phyloP scores from a whole-genome alignment of 129 eudicot species.

The Flaveria linearis region DNA sequence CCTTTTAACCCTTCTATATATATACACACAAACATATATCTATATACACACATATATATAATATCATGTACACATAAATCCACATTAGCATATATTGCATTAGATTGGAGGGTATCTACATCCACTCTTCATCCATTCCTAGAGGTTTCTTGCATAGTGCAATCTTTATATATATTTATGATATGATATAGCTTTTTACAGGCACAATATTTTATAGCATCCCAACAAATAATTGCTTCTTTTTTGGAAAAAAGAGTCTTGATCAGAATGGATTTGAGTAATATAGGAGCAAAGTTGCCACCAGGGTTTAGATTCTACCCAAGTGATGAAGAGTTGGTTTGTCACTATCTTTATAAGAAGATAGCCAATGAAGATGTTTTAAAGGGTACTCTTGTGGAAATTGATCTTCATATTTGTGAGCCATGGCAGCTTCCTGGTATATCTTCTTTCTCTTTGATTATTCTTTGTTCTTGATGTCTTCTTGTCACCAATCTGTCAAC shows the following conservation, averaged over 20 bases:
- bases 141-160: slow-evolving; percentile 24
- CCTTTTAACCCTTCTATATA: slow-evolving; percentile 40
- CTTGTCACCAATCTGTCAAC: slow-evolving; percentile 9
- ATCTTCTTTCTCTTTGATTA: slow-evolving; percentile 7
- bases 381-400: slow-evolving; percentile 70
- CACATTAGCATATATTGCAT: slow-evolving; percentile 35
- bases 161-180: slow-evolving; percentile 23
- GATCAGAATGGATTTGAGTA: slow-evolving; percentile 67
- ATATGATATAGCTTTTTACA: slow-evolving; percentile 35
- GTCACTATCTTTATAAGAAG: slow-evolving; percentile 89
- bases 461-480: slow-evolving; percentile 16
- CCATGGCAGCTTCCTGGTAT: slow-evolving; percentile 99
- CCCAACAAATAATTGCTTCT: slow-evolving; percentile 33
- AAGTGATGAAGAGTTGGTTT: slow-evolving; percentile 87
- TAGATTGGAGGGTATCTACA: slow-evolving; percentile 32
- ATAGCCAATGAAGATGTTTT: slow-evolving; percentile 65
- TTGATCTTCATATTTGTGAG: slow-evolving; percentile 92
- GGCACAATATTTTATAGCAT: slow-evolving; percentile 24
- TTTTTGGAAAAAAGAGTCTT: slow-evolving; percentile 12
- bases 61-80: slow-evolving; percentile 23
- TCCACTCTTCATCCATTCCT: slow-evolving; percentile 33
- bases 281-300: slow-evolving; percentile 80
- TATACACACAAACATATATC: not conserved
- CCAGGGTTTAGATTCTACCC: slow-evolving; percentile 96
- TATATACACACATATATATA: not conserved